These are phyloP conservation scores for Cladorrhinum sp. DNA, from an alignment of 2,329 filamentous ascomycete genomes.

Conservation along the genomic window DNA sequence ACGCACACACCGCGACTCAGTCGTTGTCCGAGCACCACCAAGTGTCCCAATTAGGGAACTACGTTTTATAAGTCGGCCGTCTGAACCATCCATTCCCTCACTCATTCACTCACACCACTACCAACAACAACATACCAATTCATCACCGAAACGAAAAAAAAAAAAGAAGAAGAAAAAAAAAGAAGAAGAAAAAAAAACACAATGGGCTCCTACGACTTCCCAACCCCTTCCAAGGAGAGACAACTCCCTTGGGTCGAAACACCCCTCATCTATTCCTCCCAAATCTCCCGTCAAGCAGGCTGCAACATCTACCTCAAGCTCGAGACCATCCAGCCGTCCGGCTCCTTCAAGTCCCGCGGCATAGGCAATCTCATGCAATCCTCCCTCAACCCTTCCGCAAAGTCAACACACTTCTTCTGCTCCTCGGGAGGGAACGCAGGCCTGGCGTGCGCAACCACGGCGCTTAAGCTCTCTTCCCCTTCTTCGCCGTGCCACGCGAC, in stretches of 20 bases:
- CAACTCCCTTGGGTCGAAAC: constrained; percentile 63
- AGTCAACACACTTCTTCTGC: constrained; percentile 61
- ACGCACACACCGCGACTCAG: background rate
- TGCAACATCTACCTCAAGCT: constrained; percentile 81
- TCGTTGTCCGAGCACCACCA: background rate
- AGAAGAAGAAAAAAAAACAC: constrained; percentile 7
- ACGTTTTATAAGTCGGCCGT: background rate
- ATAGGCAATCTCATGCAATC: constrained; percentile 68
- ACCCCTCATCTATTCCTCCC: constrained; percentile 62
- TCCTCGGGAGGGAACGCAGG: constrained; percentile 78
- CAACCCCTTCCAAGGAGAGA: constrained; percentile 22
- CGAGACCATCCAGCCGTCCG: constrained; percentile 76
- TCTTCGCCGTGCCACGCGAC: constrained; percentile 59
- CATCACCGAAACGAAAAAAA: background rate
- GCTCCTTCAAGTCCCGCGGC: constrained; percentile 79
- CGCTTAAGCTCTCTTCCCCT: constrained; percentile 40
- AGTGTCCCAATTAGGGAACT: background rate
- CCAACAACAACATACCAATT: background rate
- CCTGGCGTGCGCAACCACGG: constrained; percentile 72
- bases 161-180: no score
- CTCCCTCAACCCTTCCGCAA: constrained; percentile 34
- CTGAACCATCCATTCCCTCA: background rate
- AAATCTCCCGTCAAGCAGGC: constrained; percentile 63
- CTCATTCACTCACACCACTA: background rate
- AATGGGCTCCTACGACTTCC: constrained; percentile 32